Percentiles rank a stretch among this genome's conserved stretches.
Conservation (phyloP, 140 eudicot genomes). For the Cichorium intybus region DNA sequence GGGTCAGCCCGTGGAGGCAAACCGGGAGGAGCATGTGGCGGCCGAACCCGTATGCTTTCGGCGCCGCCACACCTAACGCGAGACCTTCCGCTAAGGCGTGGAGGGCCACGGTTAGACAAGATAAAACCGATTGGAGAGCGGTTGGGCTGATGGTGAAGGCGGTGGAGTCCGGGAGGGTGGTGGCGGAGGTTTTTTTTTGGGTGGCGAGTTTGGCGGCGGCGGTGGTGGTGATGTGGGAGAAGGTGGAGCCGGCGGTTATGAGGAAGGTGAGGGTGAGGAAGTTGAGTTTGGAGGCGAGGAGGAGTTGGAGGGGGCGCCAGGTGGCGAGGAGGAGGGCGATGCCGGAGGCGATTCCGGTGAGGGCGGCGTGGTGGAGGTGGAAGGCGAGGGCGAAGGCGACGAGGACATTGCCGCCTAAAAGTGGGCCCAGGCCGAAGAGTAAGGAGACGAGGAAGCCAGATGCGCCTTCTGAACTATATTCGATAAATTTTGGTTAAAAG, state of each 20-base stretch:
- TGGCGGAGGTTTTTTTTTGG: constrained; percentile 59
- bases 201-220: constrained; percentile 33
- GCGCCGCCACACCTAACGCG: constrained; percentile 95
- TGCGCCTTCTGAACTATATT: constrained; percentile 79
- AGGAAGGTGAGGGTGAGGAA: constrained; percentile 52
- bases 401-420: constrained; percentile 76
- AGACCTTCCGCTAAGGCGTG: constrained; percentile 93
- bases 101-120: constrained; percentile 65
- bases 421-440: constrained; percentile 95
- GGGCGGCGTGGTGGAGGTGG: constrained; percentile 74
- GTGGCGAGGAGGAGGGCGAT: constrained; percentile 78
- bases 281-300: constrained; percentile 63
- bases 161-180: constrained; percentile 39
- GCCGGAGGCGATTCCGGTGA: constrained; percentile 83
- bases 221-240: constrained; percentile 51
- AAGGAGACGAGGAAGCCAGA: constrained; percentile 88
- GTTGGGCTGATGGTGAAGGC: constrained; percentile 52
- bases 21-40: constrained; percentile 83
- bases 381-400: constrained; percentile 76
- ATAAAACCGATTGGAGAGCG: constrained; percentile 69
- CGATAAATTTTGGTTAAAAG: constrained; percentile 15
- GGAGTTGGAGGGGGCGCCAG: constrained; percentile 87
- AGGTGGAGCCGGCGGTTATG: constrained; percentile 50
- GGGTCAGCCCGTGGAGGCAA: constrained; percentile 80
- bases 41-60: constrained; percentile 90